A percentile compares a stretch with the other conserved stretches of the same genome.
Conservation (phyloP, 2,329 filamentous ascomycete genomes). For the Aspergillus eucalypticola region DNA sequence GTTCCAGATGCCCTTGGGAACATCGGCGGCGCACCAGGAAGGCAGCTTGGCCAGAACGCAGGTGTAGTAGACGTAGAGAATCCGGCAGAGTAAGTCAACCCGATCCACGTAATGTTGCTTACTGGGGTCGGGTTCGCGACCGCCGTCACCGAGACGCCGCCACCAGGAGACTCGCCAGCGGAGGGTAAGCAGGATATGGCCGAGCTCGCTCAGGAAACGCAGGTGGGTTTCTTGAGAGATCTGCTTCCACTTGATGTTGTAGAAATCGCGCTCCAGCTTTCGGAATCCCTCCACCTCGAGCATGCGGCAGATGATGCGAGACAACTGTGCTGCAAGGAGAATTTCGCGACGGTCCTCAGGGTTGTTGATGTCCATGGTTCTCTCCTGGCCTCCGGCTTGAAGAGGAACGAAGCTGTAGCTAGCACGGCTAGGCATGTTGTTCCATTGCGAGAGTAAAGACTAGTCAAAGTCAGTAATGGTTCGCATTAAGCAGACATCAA, state of each 20-base stretch:
- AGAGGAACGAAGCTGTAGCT: conserved; percentile 44
- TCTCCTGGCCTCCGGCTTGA: conserved; percentile 31
- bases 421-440: conserved; percentile 50
- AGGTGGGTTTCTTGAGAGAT: conserved; percentile 45
- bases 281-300: conserved; percentile 49
- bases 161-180: conserved; percentile 51
- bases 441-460: conserved; percentile 46
- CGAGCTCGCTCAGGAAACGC: conserved; percentile 43
- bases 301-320: conserved; percentile 49
- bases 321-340: conserved; percentile 46
- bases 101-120: conserved; percentile 44
- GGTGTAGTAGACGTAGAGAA: conserved; percentile 51
- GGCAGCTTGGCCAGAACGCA: conserved; percentile 45
- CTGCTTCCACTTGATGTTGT: conserved; percentile 49
- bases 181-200: conserved; percentile 44
- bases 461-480: conserved; percentile 14
- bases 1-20: conserved; percentile 44
- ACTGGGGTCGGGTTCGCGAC: conserved; percentile 35
- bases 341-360: conserved; percentile 41
- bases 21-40: conserved; percentile 39
- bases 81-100: conserved; percentile 44
- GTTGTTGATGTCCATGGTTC: conserved; percentile 43
- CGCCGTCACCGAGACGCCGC: conserved; percentile 44
- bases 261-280: conserved; percentile 46
- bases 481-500: not conserved